Percentiles rank a stretch among this genome's conserved stretches.
These are phyloP conservation scores for Neonectria sp. DNA, from an alignment of 2,329 filamentous ascomycete genomes.

Conservation along the genomic window DNA sequence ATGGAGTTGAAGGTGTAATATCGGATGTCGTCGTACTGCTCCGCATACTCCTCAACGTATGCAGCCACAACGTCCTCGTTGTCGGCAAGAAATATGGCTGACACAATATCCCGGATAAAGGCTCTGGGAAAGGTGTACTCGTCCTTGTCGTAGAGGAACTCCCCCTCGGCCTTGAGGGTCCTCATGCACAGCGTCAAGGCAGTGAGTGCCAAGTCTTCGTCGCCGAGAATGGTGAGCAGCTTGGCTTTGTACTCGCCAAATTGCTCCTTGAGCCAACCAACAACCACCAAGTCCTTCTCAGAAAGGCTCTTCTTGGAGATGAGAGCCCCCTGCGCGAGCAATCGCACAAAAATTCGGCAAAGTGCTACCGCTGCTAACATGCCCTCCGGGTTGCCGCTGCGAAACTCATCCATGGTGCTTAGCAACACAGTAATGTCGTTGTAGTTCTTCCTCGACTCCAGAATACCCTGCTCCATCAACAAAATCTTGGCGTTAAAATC, in stretches of 20 bases:
- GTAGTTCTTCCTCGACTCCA: constrained; percentile 90
- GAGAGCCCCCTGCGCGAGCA: constrained; percentile 82
- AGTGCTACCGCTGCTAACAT: constrained; percentile 83
- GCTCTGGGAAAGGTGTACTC: constrained; percentile 79
- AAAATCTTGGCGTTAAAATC: constrained; percentile 78
- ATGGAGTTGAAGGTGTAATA: constrained; percentile 86
- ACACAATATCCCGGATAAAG: constrained; percentile 77
- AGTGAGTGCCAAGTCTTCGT: constrained; percentile 76
- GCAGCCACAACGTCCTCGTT: constrained; percentile 75
- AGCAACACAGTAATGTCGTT: constrained; percentile 88
- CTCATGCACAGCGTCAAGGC: constrained; percentile 87
- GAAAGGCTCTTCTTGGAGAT: constrained; percentile 74
- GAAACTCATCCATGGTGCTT: constrained; percentile 63
- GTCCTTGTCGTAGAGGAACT: constrained; percentile 71
- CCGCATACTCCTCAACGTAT: constrained; percentile 84
- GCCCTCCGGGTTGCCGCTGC: constrained; percentile 67
- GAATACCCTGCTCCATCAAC: constrained; percentile 83
- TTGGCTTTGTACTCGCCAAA: constrained; percentile 79
- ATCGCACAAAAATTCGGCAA: constrained; percentile 87
- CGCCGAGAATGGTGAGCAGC: constrained; percentile 73
- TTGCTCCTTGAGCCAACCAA: constrained; percentile 83
- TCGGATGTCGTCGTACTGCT: constrained; percentile 86
- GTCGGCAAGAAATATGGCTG: constrained; percentile 70
- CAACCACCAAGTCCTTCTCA: constrained; percentile 82
- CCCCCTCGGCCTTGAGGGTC: constrained; percentile 84